These are phyloP conservation scores for Chlorella sp. DNA, from an alignment of 139 green algal species.

Conservation along the genomic window DNA sequence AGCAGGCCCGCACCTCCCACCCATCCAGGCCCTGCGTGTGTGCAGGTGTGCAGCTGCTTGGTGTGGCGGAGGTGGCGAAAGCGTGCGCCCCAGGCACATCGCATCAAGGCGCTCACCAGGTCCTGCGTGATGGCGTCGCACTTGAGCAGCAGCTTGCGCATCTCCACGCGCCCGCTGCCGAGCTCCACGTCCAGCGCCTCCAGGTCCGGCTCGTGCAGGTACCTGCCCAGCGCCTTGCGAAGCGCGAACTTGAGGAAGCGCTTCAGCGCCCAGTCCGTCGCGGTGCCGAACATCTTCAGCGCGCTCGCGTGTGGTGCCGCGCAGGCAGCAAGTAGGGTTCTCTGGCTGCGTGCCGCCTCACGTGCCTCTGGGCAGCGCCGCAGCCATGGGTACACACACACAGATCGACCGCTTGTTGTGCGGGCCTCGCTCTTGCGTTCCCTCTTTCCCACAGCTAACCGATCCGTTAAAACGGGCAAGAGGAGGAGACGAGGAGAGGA, in stretches of 20 bases:
- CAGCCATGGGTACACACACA: too few relatives aligned
- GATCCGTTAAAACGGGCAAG: too few relatives aligned
- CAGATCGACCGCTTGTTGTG: too few relatives aligned
- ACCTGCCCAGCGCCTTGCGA: slow-evolving; percentile 53
- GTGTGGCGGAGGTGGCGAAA: too few relatives aligned
- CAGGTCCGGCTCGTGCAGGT: slow-evolving; percentile 17
- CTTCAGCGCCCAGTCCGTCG: slow-evolving; percentile 51
- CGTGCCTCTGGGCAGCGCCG: background rate
- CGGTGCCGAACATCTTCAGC: slow-evolving; percentile 19
- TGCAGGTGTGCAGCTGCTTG: too few relatives aligned
- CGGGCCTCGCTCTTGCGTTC: too few relatives aligned
- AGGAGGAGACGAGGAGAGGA: too few relatives aligned
- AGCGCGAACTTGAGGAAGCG: slow-evolving; percentile 66
- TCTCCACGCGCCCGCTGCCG: background rate
- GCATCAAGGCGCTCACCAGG: too few relatives aligned
- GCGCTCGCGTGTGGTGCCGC: too few relatives aligned
- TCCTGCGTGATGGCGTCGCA: background rate
- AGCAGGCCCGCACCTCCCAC: background rate
- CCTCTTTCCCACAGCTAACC: too few relatives aligned
- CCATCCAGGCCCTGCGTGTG: background rate
- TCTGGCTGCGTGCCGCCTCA: background rate
- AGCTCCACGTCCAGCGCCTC: background rate
- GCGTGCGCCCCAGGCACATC: too few relatives aligned
- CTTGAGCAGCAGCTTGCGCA: background rate
- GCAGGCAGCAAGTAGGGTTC: background rate